Conservation (phyloP, 345 rosid genomes). For the Camelina hispida region DNA sequence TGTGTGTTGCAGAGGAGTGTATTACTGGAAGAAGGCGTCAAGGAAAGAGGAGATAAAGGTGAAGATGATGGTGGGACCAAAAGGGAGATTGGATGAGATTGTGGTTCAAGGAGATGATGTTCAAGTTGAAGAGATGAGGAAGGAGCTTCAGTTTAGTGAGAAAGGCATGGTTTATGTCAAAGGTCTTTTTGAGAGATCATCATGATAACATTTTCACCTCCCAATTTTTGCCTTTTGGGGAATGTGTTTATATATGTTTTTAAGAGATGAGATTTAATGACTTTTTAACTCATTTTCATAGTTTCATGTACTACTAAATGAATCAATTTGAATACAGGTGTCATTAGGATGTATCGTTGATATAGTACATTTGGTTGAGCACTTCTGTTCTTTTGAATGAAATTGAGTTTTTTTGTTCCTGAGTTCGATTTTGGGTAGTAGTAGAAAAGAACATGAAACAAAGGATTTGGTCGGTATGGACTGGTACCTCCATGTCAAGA, state of each 20-base stretch:
- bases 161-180: conserved; percentile 95
- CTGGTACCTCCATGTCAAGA: too few relatives aligned
- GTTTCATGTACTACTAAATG: neutral
- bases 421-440: too few relatives aligned
- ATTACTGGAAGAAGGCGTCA: conserved; percentile 89
- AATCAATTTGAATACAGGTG: neutral
- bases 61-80: conserved; percentile 65
- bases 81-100: conserved; percentile 62
- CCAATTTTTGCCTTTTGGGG: conserved; percentile 35
- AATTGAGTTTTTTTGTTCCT: too few relatives aligned
- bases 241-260: conserved; percentile 19
- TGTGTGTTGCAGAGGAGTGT: conserved; percentile 67
- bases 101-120: conserved; percentile 95
- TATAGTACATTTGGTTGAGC: neutral
- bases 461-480: too few relatives aligned
- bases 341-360: neutral
- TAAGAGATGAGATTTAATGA: conserved; percentile 17
- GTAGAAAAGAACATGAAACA: too few relatives aligned
- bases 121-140: conserved; percentile 88
- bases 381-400: neutral
- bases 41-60: conserved; percentile 94
- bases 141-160: conserved; percentile 77
- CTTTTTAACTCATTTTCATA: conserved; percentile 14
- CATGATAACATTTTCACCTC: conserved; percentile 3
- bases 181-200: conserved; percentile 81